Conservation (phyloP, 768 basidiomycete genomes). For the Flagelloscypha sp. region DNA sequence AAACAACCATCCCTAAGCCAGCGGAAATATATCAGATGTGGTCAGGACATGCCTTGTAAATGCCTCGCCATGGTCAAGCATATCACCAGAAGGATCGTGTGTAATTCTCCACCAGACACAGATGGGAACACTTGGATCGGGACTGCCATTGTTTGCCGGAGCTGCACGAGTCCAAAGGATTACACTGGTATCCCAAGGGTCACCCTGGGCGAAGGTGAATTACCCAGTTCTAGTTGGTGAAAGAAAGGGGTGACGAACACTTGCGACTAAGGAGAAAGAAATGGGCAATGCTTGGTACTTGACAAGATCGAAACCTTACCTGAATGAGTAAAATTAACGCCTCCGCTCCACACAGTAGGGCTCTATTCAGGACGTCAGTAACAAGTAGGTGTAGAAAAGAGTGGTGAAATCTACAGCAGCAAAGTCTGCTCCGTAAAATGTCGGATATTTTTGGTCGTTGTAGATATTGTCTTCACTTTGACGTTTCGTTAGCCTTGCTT, state of each 20-base stretch:
- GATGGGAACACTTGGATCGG: conserved; percentile 42
- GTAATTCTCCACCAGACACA: conserved; percentile 42
- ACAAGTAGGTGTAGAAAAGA: not conserved
- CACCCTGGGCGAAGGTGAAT: conserved; percentile 30
- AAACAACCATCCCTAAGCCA: too few relatives aligned
- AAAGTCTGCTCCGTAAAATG: conserved; percentile 41
- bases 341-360: conserved; percentile 39
- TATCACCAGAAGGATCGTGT: conserved; percentile 22
- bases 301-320: conserved; percentile 22
- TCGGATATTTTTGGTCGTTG: conserved; percentile 40
- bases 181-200: conserved; percentile 45
- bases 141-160: conserved; percentile 26
- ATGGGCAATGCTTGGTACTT: not conserved
- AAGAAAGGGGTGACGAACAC: conserved; percentile 29
- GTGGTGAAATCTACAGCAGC: conserved; percentile 29
- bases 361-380: conserved; percentile 22
- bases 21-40: too few relatives aligned
- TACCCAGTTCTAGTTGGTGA: too few relatives aligned
- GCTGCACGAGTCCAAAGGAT: conserved; percentile 52
- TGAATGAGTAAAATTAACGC: conserved; percentile 40
- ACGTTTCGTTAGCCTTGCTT: too few relatives aligned
- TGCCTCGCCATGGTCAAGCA: conserved; percentile 37
- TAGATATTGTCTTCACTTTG: conserved; percentile 30
- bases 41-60: conserved; percentile 34
- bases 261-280: conserved; percentile 28